A percentile compares a stretch with the other conserved stretches of the same genome.
Conservation (phyloP, 345 rosid species). For the Salix dunnii region DNA sequence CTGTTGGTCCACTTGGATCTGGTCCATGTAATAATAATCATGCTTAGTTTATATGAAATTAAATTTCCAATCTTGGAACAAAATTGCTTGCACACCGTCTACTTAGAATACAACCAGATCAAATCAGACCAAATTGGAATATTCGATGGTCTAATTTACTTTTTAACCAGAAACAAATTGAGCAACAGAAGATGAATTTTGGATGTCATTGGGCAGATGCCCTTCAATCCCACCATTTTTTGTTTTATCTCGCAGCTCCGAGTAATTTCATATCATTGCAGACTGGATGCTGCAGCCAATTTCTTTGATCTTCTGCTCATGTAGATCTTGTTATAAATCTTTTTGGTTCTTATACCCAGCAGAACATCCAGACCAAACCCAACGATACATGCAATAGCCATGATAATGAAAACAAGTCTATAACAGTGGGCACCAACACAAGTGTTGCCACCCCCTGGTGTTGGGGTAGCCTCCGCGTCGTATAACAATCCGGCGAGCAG, state of each 20-base stretch:
- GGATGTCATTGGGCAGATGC: constrained; percentile 9
- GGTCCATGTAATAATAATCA: no score
- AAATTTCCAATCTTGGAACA: background rate
- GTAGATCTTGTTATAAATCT: constrained; percentile 52
- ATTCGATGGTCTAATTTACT: background rate
- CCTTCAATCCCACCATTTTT: constrained; percentile 20
- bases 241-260: background rate
- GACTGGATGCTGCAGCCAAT: constrained; percentile 12
- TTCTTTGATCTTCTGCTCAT: constrained; percentile 47
- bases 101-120: background rate
- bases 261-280: background rate
- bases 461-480: constrained; percentile 70
- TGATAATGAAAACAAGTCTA: constrained; percentile 63
- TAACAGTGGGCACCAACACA: constrained; percentile 90
- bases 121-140: background rate
- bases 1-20: no score
- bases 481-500: constrained; percentile 79
- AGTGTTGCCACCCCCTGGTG: constrained; percentile 78
- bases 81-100: background rate
- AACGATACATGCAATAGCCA: constrained; percentile 58
- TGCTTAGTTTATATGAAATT: background rate
- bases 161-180: background rate
- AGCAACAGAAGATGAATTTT: background rate
- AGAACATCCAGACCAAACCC: constrained; percentile 72
- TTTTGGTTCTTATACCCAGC: constrained; percentile 58